Base-by-base conservation (phyloP, 768 basidiomycete genomes). In the Coprinopsis sp. region DNA sequence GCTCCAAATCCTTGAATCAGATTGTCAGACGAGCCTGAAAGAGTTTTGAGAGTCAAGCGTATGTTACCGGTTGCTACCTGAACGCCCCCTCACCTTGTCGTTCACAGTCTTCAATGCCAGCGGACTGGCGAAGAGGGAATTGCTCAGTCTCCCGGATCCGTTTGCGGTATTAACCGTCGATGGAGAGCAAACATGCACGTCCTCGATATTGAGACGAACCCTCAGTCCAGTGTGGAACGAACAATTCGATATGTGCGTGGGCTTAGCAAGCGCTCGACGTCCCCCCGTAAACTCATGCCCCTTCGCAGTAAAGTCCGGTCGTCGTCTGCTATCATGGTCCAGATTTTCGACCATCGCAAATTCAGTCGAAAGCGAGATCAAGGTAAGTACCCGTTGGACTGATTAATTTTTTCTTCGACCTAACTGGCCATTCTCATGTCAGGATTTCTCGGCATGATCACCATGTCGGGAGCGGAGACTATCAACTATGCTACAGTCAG, bases 291-390 rank as follows among this genome's bases (percentile, higher is more conserved):
- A 37, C n/a, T 49, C 44, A n/a, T n/a, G 14, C 45, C n/a, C 33
- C 24, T 43, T 49, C 54, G 19, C 53, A 89, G 89, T 53, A 74
- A 73, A 51, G 79, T 92, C 53, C 83, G 78, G 36, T 82, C 79
- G 51, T 81, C 81, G 23, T 91, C 90, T 28, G 73, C 79, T 55
- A 76, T 94, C 58, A 74, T 77, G 21, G 87, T 94, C 37, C 90
- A 94, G 68, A 79, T 95, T 49, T 92, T 93, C 60, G 92, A 95
- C 72, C 84, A 91, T 65, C 78, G 81, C 60, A 91, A 88, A 64
- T 92, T 89, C 69, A 91, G 78, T n/a, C n/a, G n/a, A 69, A 82
- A 82, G 63, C 79, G 83, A 56, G 91, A 93, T 62, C 91, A 93
- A 71, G 91, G 76, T 69, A 28, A 52, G 58, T 54, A 6, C 6